These are phyloP conservation scores for Solanum piurae DNA, from an alignment of 257 asterid genomes.

Conservation along the genomic window DNA sequence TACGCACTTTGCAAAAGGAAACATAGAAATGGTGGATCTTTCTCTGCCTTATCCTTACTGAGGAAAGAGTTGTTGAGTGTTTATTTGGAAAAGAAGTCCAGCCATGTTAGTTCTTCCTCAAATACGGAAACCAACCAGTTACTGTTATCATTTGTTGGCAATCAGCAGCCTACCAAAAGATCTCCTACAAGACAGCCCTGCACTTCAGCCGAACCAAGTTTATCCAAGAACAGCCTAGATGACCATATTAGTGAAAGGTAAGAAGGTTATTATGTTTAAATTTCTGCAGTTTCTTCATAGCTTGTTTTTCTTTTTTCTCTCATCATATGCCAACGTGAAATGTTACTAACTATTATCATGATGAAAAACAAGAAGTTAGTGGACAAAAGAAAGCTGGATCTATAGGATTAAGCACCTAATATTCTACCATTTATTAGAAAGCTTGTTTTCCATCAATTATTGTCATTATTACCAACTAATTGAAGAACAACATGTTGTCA, in stretches of 20 bases:
- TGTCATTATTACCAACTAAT: not conserved
- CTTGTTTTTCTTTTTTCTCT: not conserved
- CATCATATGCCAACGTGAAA: not conserved
- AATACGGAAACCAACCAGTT: slow-evolving; percentile 45
- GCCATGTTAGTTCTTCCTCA: slow-evolving; percentile 34
- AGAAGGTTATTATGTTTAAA: not conserved
- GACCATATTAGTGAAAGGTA: slow-evolving; percentile 52
- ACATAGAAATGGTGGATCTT: slow-evolving; percentile 33
- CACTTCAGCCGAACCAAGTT: slow-evolving; percentile 32
- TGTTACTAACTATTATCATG: not conserved
- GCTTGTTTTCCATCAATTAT: not conserved
- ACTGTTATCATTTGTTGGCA: slow-evolving; percentile 61
- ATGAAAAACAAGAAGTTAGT: not conserved
- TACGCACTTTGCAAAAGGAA: slow-evolving; percentile 68
- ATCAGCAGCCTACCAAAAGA: slow-evolving; percentile 29
- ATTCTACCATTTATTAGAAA: not conserved
- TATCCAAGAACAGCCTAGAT: slow-evolving; percentile 15
- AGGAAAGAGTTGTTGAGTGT: slow-evolving; percentile 64
- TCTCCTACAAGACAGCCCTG: slow-evolving; percentile 23
- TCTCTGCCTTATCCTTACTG: slow-evolving; percentile 38
- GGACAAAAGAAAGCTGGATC: not conserved
- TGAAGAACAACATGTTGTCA: not conserved
- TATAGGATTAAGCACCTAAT: not conserved
- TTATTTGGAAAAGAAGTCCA: slow-evolving; percentile 41
- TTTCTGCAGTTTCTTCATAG: not conserved